Evolutionary conservation across 2,329 filamentous ascomycete species (phyloP).

Genomic region (Neofusicoccum laricinum): DNA sequence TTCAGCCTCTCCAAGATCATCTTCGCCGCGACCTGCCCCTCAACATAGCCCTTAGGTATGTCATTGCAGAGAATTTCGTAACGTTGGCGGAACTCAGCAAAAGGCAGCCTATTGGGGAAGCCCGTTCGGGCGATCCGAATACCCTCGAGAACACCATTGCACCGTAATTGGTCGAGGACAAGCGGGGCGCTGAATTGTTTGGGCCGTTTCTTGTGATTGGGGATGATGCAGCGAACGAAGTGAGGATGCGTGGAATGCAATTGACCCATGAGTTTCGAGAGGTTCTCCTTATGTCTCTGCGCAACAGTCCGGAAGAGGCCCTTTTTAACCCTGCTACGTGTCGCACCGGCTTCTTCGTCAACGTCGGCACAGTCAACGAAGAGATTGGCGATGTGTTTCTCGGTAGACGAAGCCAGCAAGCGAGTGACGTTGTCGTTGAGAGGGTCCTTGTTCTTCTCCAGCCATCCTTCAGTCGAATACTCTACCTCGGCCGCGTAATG

Average conservation of each 20-base stretch:
- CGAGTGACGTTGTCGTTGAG: constrained; percentile 95
- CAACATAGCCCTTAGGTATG: constrained; percentile 86
- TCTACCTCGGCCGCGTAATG: constrained; percentile 98
- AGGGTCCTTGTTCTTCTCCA: constrained; percentile 99
- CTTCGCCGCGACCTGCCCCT: constrained; percentile 79
- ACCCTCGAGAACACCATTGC: constrained; percentile 98
- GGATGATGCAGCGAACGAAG: constrained; percentile 95
- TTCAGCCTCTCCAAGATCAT: constrained; percentile 88
- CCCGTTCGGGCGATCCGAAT: constrained; percentile 96
- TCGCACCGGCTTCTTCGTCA: constrained; percentile 68
- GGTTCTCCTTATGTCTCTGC: constrained; percentile 94
- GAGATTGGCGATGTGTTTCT: constrained; percentile 78
- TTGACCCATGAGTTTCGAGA: constrained; percentile 93
- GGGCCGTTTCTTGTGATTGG: constrained; percentile 95
- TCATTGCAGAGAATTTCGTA: constrained; percentile 89
- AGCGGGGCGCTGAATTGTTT: constrained; percentile 89
- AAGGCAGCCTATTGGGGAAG: constrained; percentile 89
- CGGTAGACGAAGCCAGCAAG: constrained; percentile 75
- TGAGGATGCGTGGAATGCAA: constrained; percentile 96
- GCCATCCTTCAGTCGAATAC: constrained; percentile 90
- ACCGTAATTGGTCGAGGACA: constrained; percentile 95
- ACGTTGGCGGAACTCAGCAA: constrained; percentile 89
- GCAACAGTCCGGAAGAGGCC: constrained; percentile 95
- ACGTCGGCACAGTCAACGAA: constrained; percentile 85
- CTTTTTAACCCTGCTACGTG: constrained; percentile 85